Base-by-base conservation (phyloP, 306 rosid species). In the Quercus rubra region DNA sequence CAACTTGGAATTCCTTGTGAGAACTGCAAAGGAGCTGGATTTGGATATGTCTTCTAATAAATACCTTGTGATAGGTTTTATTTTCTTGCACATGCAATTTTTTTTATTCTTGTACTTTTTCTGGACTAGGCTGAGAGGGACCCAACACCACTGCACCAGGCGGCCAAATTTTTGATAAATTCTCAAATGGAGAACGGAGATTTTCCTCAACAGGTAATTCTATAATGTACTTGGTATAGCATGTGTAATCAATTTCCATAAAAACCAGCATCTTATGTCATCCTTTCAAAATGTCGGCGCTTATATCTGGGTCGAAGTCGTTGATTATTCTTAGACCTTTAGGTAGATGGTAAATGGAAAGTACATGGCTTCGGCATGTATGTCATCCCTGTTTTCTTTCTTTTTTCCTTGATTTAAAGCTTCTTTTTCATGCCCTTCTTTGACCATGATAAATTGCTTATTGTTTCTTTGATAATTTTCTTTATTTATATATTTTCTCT, bases 141-240 rank as follows among this genome's bases (percentile, higher is more conserved):
- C 80, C 88, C 90, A 20, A 73, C 62, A 8, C 94, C 97, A 17
- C 69, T 91, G 90, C 98, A 93, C 76, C 88, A 86, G 28, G 97
- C 93, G 58, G 98, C 97, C 55, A 81, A 85, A 70, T 77, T 28
- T 80, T 86, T 90, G 89, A 88, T 93, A 77, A 93, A 93, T 86
- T 83, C 91, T 46, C 98, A 93, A 90, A 74, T 93, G 92, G 97
- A 91, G 78, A 71, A 86, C 10, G 98, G 98, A 56, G 98, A 93
- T 82, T 93, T 87, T 82, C 98, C 93, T 0, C 98, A 93, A 74
- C 83, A 93, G 97, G 98, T 93, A 93, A 25, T 64, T 20, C 6
- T n/a, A 56, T 17, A 58, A 51, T 55, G 33, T 0, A 52, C 28
- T 72, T 38, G 28, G 18, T 19, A 71, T 72, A 57, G 25, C 76